Evolutionary conservation across 352 stramenopile genomes (phyloP).

Genomic region (Phytophthora tentaculata): DNA sequence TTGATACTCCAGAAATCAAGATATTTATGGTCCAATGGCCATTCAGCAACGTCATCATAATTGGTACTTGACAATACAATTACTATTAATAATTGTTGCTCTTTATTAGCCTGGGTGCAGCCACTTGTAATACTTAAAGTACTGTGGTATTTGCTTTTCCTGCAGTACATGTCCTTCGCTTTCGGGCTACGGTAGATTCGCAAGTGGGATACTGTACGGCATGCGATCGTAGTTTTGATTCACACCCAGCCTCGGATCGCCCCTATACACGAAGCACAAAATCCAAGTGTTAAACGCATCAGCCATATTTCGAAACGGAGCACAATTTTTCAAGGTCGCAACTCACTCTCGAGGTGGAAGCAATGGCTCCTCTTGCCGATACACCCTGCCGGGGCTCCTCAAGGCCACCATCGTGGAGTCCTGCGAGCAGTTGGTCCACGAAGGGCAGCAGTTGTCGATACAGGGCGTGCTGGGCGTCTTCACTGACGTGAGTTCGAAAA

Average conservation of each 20-base stretch:
- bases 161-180: not conserved
- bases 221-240: slow-evolving; percentile 83
- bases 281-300: slow-evolving; percentile 10
- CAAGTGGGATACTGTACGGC: slow-evolving; percentile 75
- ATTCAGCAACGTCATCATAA: too few species aligned
- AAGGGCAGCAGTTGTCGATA: slow-evolving; percentile 67
- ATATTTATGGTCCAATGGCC: too few species aligned
- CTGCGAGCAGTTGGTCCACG: slow-evolving; percentile 46
- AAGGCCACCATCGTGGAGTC: slow-evolving; percentile 54
- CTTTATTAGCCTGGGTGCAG: too few species aligned
- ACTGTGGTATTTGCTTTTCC: too few species aligned
- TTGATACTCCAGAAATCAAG: too few species aligned
- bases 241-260: slow-evolving; percentile 70
- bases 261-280: slow-evolving; percentile 38
- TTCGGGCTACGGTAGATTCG: slow-evolving; percentile 52
- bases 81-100: too few species aligned
- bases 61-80: too few species aligned
- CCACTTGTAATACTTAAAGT: too few species aligned
- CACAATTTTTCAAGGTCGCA: not conserved
- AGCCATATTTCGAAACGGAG: too few species aligned
- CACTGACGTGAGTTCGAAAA: slow-evolving; percentile 68
- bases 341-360: slow-evolving; percentile 68
- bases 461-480: slow-evolving; percentile 61
- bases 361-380: slow-evolving; percentile 61
- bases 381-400: slow-evolving; percentile 47